Evolutionary conservation across 441 rosid genomes (phyloP), one percentile per base, ranked within the genome.

Genomic region (Arabidopsis hybrid): DNA sequence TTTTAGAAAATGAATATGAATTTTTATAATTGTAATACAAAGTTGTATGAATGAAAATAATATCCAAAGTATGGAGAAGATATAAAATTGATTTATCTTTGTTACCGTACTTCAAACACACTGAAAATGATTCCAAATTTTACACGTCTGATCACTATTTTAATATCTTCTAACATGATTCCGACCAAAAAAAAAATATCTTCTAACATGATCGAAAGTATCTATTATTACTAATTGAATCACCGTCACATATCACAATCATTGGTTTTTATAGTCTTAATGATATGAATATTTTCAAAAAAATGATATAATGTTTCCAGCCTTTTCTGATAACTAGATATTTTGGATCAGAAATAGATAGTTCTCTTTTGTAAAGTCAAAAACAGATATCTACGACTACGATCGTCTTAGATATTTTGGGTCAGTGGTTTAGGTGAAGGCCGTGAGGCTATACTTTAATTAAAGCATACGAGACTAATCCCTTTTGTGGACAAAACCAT

Each of bases 381-480:
- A 21, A 21, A 21, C 26, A 21, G 26, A 21, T 26, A 26, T 26
- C 29, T 26, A 26, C 29, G 29, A 26, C 29, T 26, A 26, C 29
- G 29, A 26, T 26, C 29, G 55, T 18, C 4, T 36, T 58, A 10
- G 66, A 70, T 36, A 70, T 49, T 57, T 59, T 51, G 43, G 12
- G 18, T 34, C 6, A 32, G 21, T 45, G 29, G 31, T 35, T 46
- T 17, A 64, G 55, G 45, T 5, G 35, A 18, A 69, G n/a, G n/a
- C n/a, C n/a, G 29, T 26, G 4, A 26, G 4, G 29, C 63, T 47
- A 39, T 16, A 26, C 13, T 26, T 21, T 2, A 51, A 3, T 21
- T 2, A 51, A 0, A 39, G 65, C 11, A 60, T 3, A 59, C 26
- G 31, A 16, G 5, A 56, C 11, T 18, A 10, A 38, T 60, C 8